Percentiles rank a stretch among this genome's conserved stretches.
Evolutionary conservation across 2,329 filamentous ascomycete genomes (phyloP).

Genomic region (Penicillium sp.): DNA sequence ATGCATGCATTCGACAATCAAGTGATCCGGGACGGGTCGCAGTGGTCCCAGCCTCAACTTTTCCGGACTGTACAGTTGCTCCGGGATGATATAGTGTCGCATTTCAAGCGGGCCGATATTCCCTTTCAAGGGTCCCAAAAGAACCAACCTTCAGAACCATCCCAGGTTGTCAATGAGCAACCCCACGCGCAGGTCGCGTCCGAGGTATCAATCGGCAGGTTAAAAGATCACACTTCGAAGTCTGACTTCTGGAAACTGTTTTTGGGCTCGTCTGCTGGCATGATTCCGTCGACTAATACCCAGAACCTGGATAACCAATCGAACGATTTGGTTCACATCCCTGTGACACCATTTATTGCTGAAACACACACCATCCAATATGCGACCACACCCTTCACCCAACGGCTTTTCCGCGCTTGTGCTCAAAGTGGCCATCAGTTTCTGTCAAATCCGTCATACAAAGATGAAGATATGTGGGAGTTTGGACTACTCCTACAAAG

Average conservation of each 20-base stretch:
- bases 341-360: not conserved
- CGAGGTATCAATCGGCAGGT: not conserved
- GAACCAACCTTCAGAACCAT: not conserved
- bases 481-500: constrained; percentile 10
- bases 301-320: not conserved
- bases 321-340: not conserved
- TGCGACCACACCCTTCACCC: constrained; percentile 12
- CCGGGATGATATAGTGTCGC: constrained; percentile 5
- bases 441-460: constrained; percentile 1
- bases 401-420: constrained; percentile 11
- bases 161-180: not conserved
- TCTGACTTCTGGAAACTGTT: constrained; percentile 3
- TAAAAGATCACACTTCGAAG: not conserved
- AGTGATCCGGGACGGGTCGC: not conserved
- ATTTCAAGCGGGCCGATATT: not conserved
- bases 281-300: not conserved
- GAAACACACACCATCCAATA: constrained; percentile 6
- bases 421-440: constrained; percentile 10
- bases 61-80: constrained; percentile 3
- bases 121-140: not conserved
- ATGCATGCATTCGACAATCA: constrained; percentile 4
- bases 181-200: not conserved
- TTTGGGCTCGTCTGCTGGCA: not conserved
- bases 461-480: constrained; percentile 10
- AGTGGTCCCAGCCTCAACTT: constrained; percentile 4